Evolutionary conservation across 1,284 basidiomycete genomes (phyloP).

Genomic region (Cutaneotrichosporon mucoides): DNA sequence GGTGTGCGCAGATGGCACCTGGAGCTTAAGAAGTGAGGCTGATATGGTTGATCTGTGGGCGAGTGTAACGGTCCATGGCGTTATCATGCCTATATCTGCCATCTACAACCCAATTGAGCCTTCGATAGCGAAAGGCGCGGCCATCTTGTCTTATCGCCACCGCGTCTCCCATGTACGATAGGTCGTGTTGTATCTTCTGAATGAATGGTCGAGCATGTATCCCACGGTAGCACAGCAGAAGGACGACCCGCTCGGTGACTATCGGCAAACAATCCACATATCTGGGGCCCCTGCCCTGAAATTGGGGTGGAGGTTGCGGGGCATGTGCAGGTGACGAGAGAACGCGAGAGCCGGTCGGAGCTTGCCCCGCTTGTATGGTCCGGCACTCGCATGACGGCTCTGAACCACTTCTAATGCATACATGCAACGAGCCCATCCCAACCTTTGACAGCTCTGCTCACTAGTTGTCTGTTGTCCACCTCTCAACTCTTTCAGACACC

Average conservation of each 20-base stretch:
- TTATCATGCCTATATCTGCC: too few species aligned
- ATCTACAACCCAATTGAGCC: not conserved
- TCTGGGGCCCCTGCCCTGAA: not conserved
- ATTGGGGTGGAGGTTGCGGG: not conserved
- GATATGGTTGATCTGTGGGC: not conserved
- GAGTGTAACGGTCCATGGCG: not conserved
- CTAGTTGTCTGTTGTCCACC: not conserved
- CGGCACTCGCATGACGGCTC: not conserved
- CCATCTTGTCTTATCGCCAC: not conserved
- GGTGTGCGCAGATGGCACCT: not conserved
- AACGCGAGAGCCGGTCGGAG: conserved; percentile 2
- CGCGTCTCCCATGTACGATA: not conserved
- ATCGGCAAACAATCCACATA: not conserved
- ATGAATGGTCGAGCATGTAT: too few species aligned
- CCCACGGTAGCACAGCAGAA: too few species aligned
- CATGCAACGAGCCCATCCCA: not conserved
- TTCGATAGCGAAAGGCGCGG: not conserved
- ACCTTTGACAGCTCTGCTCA: not conserved
- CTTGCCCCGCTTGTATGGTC: conserved; percentile 3
- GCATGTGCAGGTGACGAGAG: not conserved
- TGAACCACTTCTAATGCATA: not conserved
- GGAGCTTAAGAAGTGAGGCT: not conserved
- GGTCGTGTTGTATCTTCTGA: too few species aligned
- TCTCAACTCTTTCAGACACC: not conserved
- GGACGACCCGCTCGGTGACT: conserved; percentile 2